Base-by-base conservation (phyloP, 495 filamentous ascomycete genomes). In the Trichoderma asperelloides region DNA sequence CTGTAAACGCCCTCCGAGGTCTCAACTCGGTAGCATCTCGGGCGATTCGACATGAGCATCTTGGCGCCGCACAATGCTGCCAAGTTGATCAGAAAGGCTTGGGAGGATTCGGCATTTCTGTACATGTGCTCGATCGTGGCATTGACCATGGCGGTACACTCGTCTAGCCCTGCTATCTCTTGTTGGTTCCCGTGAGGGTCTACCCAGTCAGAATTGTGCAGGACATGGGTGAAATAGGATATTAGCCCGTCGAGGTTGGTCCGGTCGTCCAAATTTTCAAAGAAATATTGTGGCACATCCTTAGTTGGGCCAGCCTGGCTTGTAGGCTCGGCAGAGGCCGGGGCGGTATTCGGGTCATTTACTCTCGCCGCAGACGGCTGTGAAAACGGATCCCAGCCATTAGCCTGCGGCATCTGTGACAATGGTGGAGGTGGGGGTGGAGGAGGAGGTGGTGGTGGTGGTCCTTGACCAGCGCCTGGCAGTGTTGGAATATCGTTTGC, bases 51-150 rank as follows among this genome's bases (percentile, higher is more conserved):
- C 74, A 82, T 79, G 60, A 85, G 67, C 8, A 78, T 68, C 41
- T 74, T 76, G 6, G 80, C 80, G 5, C 84, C 83, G 11, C 75
- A 79, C 47, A 86, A 73, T 15, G 81, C 81, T 1, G 80, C 74
- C 0, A 85, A 70, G 67, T 85, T 85, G 40, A 85, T 84, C 8
- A 86, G 70, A 66, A 85, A 86, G 0, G 77, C 76, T 70, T 84
- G 77, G 9, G 78, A 78, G 16, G 73, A 79, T 0, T 72, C 71
- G 0, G 80, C 78, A 27, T 79, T 72, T 2, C 71, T 72, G 18
- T 77, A 71, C 27, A 86, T 71, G 65, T 78, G 80, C 30, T 79
- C 76, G 16, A 85, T 71, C 2, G 84, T 77, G 23, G 78, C 73
- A 21, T 78, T 75, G 40, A 76, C 72, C 25, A 85, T 74, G 15